A percentile compares a stretch with the other conserved stretches of the same genome.
Evolutionary conservation across 2,329 filamentous ascomycete genomes (phyloP).

Genomic region (Penicillium decumbens): DNA sequence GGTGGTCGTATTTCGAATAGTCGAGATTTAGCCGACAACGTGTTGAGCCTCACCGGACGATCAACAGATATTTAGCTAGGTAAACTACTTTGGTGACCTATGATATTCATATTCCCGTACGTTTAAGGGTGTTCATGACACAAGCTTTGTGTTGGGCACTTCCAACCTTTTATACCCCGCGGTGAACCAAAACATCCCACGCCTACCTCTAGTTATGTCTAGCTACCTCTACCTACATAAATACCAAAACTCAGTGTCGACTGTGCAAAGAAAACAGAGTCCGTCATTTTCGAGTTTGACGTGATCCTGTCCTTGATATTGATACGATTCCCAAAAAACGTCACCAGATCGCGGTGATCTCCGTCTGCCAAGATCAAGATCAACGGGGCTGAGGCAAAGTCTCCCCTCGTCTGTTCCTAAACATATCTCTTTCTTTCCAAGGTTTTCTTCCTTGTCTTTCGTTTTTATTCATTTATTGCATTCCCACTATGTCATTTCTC

Average conservation of each 20-base stretch:
- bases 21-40: neutral
- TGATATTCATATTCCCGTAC: neutral
- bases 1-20: neutral
- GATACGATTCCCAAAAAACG: constrained; percentile 1
- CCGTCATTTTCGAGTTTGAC: neutral
- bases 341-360: constrained; percentile 9
- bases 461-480: neutral
- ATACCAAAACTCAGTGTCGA: neutral
- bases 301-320: neutral
- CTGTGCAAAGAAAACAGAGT: neutral
- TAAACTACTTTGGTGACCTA: neutral
- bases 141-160: neutral
- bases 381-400: constrained; percentile 10
- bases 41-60: neutral
- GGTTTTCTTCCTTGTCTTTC: neutral
- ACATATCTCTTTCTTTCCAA: neutral
- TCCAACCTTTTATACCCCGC: neutral
- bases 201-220: neutral
- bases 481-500: constrained; percentile 17
- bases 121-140: no score
- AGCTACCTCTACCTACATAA: neutral
- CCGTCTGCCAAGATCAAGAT: constrained; percentile 16
- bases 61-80: neutral
- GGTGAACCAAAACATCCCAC: neutral
- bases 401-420: constrained; percentile 1